Conservation (phyloP, 192 early-diverging fungal genomes). For the Podila clonocystis region DNA sequence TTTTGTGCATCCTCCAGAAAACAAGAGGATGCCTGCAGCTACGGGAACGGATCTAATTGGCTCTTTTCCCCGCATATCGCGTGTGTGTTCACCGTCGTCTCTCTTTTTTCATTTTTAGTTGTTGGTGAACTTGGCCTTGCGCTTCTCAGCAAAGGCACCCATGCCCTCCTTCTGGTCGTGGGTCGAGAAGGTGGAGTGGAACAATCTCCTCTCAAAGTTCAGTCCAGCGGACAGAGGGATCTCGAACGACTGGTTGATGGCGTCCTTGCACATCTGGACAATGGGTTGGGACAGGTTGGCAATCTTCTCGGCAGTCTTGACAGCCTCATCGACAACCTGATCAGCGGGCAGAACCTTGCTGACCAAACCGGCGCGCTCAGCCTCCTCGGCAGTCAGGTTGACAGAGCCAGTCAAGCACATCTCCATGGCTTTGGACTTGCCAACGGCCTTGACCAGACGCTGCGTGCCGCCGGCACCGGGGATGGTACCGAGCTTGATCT, state of each 20-base stretch:
- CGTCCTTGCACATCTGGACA: slow-evolving; percentile 96
- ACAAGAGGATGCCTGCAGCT: too few species aligned
- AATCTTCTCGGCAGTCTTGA: slow-evolving; percentile 92
- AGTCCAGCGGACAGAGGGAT: slow-evolving; percentile 84
- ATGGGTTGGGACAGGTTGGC: slow-evolving; percentile 85
- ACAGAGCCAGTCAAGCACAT: slow-evolving; percentile 87
- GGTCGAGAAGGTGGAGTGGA: slow-evolving; percentile 92
- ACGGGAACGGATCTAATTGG: too few species aligned
- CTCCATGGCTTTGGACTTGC: slow-evolving; percentile 99
- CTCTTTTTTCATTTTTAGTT: slow-evolving; percentile 62
- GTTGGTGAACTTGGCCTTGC: slow-evolving; percentile 87
- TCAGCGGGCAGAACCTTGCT: slow-evolving; percentile 91
- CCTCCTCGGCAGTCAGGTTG: slow-evolving; percentile 88
- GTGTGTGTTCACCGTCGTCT: too few species aligned
- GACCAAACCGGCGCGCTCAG: slow-evolving; percentile 86
- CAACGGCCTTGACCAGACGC: slow-evolving; percentile 89
- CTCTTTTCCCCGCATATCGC: too few species aligned
- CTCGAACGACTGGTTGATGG: slow-evolving; percentile 96
- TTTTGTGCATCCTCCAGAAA: too few species aligned
- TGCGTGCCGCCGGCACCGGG: slow-evolving; percentile 90
- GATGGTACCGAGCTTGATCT: slow-evolving; percentile 98
- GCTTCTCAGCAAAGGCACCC: slow-evolving; percentile 93
- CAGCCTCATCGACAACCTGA: slow-evolving; percentile 83
- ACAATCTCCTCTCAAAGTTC: slow-evolving; percentile 92
- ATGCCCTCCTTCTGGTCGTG: slow-evolving; percentile 98